A percentile compares a stretch with the other conserved stretches of the same genome.
phyloP scores from a whole-genome alignment of 495 filamentous ascomycete genomes.

The Cryomyces minteri region DNA sequence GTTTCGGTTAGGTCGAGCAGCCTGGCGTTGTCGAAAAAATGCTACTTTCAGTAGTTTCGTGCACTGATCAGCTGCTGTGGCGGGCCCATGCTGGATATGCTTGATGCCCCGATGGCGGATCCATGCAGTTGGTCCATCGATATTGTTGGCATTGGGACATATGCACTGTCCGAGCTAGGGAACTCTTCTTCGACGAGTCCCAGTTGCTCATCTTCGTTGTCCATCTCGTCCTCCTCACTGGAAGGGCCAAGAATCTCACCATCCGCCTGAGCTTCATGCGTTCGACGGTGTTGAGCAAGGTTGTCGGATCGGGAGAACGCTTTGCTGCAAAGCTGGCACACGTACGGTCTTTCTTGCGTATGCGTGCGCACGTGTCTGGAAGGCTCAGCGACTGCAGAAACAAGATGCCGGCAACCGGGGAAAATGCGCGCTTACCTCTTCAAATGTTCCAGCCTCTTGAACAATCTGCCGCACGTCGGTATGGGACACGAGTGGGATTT shows the following conservation, averaged over 20 bases:
- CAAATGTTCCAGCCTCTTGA: conserved; percentile 97
- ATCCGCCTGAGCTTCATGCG: conserved; percentile 69
- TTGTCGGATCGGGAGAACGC: conserved; percentile 97
- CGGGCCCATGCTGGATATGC: conserved; percentile 8
- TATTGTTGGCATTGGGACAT: conserved; percentile 2
- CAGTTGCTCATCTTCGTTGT: conserved; percentile 35
- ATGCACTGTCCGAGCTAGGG: conserved; percentile 6
- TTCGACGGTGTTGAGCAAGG: conserved; percentile 93
- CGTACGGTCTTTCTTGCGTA: conserved; percentile 96
- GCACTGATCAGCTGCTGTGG: conserved; percentile 15
- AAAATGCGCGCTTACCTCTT: conserved; percentile 59
- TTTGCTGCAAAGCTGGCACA: conserved; percentile 93
- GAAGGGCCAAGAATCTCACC: conserved; percentile 35
- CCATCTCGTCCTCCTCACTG: conserved; percentile 55
- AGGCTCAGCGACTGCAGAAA: conserved; percentile 29
- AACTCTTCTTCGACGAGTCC: conserved; percentile 24
- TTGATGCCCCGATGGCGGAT: conserved; percentile 8
- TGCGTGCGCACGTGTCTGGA: conserved; percentile 93
- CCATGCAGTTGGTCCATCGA: conserved; percentile 9
- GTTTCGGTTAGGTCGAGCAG: too few species aligned
- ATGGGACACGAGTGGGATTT: conserved; percentile 99
- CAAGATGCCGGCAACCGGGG: not conserved
- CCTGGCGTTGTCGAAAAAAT: too few species aligned
- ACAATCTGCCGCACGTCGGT: conserved; percentile 87
- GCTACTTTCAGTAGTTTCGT: conserved; percentile 10